Percentiles rank a stretch among this genome's conserved stretches.
phyloP scores from a whole-genome alignment of 306 rosid species.

The Cicer pinnatifidum region DNA sequence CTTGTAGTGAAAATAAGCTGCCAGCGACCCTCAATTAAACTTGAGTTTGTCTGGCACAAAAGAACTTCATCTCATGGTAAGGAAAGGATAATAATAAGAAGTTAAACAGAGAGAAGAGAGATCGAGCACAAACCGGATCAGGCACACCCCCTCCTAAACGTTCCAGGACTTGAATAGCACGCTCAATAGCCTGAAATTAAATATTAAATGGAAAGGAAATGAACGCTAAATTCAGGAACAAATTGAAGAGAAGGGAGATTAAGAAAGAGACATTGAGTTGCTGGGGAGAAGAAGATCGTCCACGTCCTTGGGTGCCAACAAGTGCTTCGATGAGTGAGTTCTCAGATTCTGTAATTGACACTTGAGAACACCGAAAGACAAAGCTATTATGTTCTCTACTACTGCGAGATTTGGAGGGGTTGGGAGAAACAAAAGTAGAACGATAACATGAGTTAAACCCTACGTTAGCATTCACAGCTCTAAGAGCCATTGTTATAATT shows the following conservation, averaged over 20 bases:
- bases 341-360: slow-evolving; percentile 64
- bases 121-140: slow-evolving; percentile 68
- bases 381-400: background rate
- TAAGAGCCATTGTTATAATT: slow-evolving; percentile 43
- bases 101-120: slow-evolving; percentile 5
- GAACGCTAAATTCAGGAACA: background rate
- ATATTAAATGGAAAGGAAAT: background rate
- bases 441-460: slow-evolving; percentile 36
- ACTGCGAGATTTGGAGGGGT: slow-evolving; percentile 37
- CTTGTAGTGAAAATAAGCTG: slow-evolving; percentile 90
- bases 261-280: slow-evolving; percentile 60
- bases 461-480: slow-evolving; percentile 29
- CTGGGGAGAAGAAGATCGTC: slow-evolving; percentile 81
- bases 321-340: slow-evolving; percentile 75
- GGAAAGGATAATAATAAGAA: background rate
- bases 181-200: slow-evolving; percentile 63
- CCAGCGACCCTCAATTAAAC: slow-evolving; percentile 88
- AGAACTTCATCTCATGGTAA: background rate
- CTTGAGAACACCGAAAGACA: slow-evolving; percentile 45
- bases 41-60: slow-evolving; percentile 76
- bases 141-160: slow-evolving; percentile 64
- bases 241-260: background rate
- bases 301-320: slow-evolving; percentile 89
- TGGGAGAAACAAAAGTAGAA: slow-evolving; percentile 38
- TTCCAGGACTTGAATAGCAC: slow-evolving; percentile 74